These are phyloP conservation scores for Nemania sp. DNA, from an alignment of 2,329 filamentous ascomycete genomes.

Conservation along the genomic window DNA sequence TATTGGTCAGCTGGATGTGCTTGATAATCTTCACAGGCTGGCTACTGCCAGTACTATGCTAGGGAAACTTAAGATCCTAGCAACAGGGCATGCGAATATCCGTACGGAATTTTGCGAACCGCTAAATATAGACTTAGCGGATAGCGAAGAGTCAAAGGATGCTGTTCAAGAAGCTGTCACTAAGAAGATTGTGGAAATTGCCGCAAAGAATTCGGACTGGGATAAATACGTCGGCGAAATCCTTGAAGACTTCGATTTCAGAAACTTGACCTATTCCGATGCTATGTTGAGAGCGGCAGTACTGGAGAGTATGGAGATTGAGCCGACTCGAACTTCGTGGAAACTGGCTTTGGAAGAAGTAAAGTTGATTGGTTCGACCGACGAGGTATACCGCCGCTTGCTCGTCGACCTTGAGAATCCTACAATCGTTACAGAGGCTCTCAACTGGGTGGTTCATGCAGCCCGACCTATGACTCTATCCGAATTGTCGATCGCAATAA, in stretches of 20 bases:
- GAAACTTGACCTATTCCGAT: neutral
- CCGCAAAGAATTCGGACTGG: neutral
- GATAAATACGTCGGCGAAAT: neutral
- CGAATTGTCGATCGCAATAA: neutral
- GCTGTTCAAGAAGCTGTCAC: neutral
- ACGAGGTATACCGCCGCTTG: neutral
- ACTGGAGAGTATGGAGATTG: neutral
- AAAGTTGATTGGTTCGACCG: neutral
- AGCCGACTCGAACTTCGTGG: neutral
- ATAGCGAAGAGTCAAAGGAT: neutral
- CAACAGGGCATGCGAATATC: neutral
- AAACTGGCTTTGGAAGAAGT: neutral
- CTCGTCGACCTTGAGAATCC: neutral
- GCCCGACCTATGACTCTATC: neutral
- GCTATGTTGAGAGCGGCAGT: neutral
- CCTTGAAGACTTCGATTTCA: neutral
- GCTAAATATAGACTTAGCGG: neutral
- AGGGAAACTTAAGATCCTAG: neutral
- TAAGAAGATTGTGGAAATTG: neutral
- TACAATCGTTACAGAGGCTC: neutral
- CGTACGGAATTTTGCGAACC: neutral
- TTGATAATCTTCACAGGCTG: neutral
- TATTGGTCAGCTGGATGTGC: neutral
- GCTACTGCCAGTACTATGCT: neutral
- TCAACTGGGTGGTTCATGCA: neutral